Base-by-base conservation (phyloP, 2,329 filamentous ascomycete genomes). In the Stagonosporopsis tanaceti region DNA sequence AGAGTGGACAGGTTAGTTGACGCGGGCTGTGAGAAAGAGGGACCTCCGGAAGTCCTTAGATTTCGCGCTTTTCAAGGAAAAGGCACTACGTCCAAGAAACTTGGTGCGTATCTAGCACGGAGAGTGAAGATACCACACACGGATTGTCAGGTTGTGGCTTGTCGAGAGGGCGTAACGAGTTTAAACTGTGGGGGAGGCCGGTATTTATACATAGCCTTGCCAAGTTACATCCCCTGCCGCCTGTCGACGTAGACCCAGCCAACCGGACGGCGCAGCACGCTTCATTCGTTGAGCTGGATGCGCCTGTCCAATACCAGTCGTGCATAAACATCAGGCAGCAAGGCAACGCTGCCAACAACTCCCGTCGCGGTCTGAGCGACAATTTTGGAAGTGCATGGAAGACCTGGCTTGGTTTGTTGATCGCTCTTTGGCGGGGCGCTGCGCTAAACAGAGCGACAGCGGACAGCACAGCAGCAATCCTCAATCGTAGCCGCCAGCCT, bases 1-100 rank as follows among this genome's bases (percentile, higher is more conserved):
- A 79, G 79, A 80, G 76, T 73, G 79, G 76, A 76, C 69, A 72
- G 72, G 72, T 77, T 78, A 77, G 78, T 77, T 82, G 81, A 83
- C 80, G 81, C 81, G 80, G 78, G 76, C 60, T 68, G 79, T 78
- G 82, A 81, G 76, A 74, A 52, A 35, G 47, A 78, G 77, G 78
- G 81, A 83, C 79, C 80, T 82, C 78, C 79, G 81, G 82, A 84
- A 85, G 80, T 77, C 78, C 77, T 78, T 63, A 69, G 69, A 73
- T 68, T 67, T 70, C 59, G 66, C 68, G 63, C 71, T 71, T 73
- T 74, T 70, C 54, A 64, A 57, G 51, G 64, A 65, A 66, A 72
- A 76, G 72, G 63, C 69, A 69, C 65, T 67, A 67, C 64, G 64
- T 73, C 71, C 61, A 69, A 74, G 65, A 66, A 71, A 65, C 76